phyloP scores from a whole-genome alignment of 2,329 filamentous ascomycete genomes.

The Biscogniauxia marginata region DNA sequence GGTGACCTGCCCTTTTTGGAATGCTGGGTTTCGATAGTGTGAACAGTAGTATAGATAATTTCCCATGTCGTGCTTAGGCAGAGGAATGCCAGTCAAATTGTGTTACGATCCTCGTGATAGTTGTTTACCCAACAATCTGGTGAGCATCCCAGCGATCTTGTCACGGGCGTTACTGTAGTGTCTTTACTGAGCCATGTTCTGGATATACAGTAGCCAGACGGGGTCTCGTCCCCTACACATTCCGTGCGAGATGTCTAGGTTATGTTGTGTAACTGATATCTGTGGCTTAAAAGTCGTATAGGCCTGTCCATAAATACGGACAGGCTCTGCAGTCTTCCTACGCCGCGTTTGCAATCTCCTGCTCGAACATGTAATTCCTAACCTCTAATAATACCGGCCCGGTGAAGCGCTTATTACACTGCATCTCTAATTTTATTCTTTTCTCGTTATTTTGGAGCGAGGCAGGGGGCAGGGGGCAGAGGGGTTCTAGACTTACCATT shows the following conservation, averaged over 20 bases:
- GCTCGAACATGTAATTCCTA: background rate
- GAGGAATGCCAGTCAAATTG: background rate
- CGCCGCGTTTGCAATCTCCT: background rate
- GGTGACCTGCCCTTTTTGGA: background rate
- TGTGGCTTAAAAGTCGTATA: background rate
- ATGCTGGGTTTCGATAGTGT: background rate
- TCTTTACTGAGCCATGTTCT: no score
- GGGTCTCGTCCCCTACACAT: background rate
- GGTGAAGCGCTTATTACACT: background rate
- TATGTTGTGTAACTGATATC: background rate
- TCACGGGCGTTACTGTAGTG: background rate
- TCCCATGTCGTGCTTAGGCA: background rate
- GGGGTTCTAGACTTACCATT: background rate
- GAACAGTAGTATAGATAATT: background rate
- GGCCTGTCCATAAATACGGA: background rate
- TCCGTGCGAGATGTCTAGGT: background rate
- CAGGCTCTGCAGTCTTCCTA: background rate
- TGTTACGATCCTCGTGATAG: background rate
- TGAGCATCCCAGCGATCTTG: background rate
- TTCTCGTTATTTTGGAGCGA: no score
- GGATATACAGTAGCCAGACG: no score
- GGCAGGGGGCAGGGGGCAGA: background rate
- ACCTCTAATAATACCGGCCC: background rate
- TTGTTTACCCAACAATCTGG: background rate
- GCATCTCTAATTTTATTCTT: background rate